Percentiles rank a stretch among this genome's conserved stretches.
Evolutionary conservation across 495 filamentous ascomycete genomes (phyloP).

Genomic region (Rhypophila decipiens): DNA sequence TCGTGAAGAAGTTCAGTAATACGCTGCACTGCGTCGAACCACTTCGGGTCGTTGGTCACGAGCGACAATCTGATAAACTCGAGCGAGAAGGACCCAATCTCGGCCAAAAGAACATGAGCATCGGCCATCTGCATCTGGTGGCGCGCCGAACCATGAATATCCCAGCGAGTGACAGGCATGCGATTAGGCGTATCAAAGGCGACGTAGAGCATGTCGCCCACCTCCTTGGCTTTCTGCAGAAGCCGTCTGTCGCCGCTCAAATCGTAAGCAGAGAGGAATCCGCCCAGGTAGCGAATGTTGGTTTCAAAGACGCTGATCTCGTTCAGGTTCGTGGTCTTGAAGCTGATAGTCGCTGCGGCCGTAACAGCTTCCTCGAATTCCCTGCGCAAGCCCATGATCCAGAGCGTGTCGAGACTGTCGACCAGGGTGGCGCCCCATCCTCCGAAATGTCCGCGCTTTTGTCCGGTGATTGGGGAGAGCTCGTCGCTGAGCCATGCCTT

Average conservation of each 20-base stretch:
- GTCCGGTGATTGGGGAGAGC: slow-evolving; percentile 53
- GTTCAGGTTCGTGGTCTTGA: slow-evolving; percentile 56
- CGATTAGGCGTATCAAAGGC: slow-evolving; percentile 90
- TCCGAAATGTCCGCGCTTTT: slow-evolving; percentile 66
- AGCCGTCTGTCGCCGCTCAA: slow-evolving; percentile 62
- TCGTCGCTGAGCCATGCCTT: slow-evolving; percentile 78
- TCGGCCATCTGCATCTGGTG: slow-evolving; percentile 27
- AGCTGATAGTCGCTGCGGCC: slow-evolving; percentile 72
- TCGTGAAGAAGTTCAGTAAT: slow-evolving; percentile 68
- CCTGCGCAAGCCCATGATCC: slow-evolving; percentile 89
- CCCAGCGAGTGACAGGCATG: slow-evolving; percentile 75
- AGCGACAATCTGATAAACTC: slow-evolving; percentile 85
- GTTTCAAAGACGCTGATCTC: slow-evolving; percentile 72
- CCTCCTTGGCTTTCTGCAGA: slow-evolving; percentile 71
- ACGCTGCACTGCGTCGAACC: slow-evolving; percentile 79
- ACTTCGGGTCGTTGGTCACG: slow-evolving; percentile 71
- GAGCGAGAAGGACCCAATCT: slow-evolving; percentile 71
- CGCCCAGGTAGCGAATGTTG: slow-evolving; percentile 73
- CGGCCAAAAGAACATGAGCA: slow-evolving; percentile 36
- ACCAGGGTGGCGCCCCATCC: slow-evolving; percentile 93
- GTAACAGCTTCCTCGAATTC: slow-evolving; percentile 85
- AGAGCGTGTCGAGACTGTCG: slow-evolving; percentile 84
- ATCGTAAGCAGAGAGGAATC: slow-evolving; percentile 70
- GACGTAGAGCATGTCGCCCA: slow-evolving; percentile 76
- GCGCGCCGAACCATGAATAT: slow-evolving; percentile 28